Percentiles rank a stretch among this genome's conserved stretches.
phyloP scores from a whole-genome alignment of 768 basidiomycete species.

The Lentinus tigrinus region DNA sequence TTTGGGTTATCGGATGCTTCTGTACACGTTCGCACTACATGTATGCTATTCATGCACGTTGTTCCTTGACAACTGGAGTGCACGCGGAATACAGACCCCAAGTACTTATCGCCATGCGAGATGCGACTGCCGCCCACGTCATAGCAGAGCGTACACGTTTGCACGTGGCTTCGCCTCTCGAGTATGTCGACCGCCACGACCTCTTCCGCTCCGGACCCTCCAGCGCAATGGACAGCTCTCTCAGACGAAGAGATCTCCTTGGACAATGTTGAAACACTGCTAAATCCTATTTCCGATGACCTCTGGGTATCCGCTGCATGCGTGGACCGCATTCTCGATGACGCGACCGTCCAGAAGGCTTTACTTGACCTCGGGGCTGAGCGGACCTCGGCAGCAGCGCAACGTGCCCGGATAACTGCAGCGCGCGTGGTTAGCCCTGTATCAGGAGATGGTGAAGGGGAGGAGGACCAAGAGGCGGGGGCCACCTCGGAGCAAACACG shows the following conservation, averaged over 20 bases:
- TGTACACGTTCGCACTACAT: neutral
- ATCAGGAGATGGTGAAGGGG: slow-evolving; percentile 18
- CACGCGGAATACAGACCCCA: neutral
- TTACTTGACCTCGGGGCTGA: slow-evolving; percentile 65
- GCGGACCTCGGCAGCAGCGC: slow-evolving; percentile 46
- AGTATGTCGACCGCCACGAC: slow-evolving; percentile 29
- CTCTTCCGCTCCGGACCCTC: slow-evolving; percentile 30
- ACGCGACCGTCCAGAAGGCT: slow-evolving; percentile 50
- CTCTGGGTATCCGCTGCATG: slow-evolving; percentile 79
- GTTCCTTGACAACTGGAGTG: neutral
- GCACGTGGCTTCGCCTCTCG: slow-evolving; percentile 22
- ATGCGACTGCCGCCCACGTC: slow-evolving; percentile 13
- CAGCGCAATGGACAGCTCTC: slow-evolving; percentile 50
- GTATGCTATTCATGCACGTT: neutral
- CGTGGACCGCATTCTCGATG: slow-evolving; percentile 62
- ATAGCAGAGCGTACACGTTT: slow-evolving; percentile 4
- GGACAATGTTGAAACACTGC: slow-evolving; percentile 44
- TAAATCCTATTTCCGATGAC: slow-evolving; percentile 60
- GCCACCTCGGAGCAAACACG: slow-evolving; percentile 16
- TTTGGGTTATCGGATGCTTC: neutral
- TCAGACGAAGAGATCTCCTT: slow-evolving; percentile 57
- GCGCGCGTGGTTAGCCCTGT: slow-evolving; percentile 19
- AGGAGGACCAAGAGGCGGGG: neutral
- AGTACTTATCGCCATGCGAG: neutral
- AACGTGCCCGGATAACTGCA: slow-evolving; percentile 44